Evolutionary conservation across 805 yeast species (phyloP).

Genomic region (Ogataea wickerhamii): DNA sequence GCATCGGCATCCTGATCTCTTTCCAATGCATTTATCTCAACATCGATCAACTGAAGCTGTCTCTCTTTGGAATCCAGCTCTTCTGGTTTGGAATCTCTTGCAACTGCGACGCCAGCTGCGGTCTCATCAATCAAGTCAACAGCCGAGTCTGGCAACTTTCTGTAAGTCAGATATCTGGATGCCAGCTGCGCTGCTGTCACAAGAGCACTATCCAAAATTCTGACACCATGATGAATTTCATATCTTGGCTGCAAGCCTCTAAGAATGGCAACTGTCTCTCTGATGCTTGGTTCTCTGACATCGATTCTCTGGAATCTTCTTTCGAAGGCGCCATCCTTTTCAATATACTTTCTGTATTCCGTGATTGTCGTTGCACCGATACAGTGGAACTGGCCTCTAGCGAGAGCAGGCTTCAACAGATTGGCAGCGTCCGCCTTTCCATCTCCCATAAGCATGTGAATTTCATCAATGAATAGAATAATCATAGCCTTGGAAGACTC

Average conservation of each 20-base stretch:
- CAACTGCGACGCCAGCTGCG: conserved; percentile 96
- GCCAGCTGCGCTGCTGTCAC: conserved; percentile 95
- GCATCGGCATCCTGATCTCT: conserved; percentile 86
- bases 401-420: conserved; percentile 92
- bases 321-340: conserved; percentile 98
- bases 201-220: conserved; percentile 90
- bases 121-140: conserved; percentile 95
- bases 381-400: conserved; percentile 94
- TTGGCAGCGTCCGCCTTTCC: conserved; percentile 98
- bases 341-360: conserved; percentile 88
- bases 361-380: conserved; percentile 97
- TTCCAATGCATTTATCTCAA: conserved; percentile 94
- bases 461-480: conserved; percentile 92
- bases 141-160: conserved; percentile 96
- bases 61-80: conserved; percentile 93
- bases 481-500: conserved; percentile 84
- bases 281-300: conserved; percentile 87
- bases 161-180: conserved; percentile 87
- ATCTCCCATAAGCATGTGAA: conserved; percentile 99
- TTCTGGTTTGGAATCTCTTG: conserved; percentile 97
- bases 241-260: conserved; percentile 95
- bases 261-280: conserved; percentile 91
- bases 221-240: conserved; percentile 96
- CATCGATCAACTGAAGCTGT: conserved; percentile 85
- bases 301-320: conserved; percentile 97